phyloP scores from a whole-genome alignment of 768 basidiomycete genomes.

The Leccinum variicolor region DNA sequence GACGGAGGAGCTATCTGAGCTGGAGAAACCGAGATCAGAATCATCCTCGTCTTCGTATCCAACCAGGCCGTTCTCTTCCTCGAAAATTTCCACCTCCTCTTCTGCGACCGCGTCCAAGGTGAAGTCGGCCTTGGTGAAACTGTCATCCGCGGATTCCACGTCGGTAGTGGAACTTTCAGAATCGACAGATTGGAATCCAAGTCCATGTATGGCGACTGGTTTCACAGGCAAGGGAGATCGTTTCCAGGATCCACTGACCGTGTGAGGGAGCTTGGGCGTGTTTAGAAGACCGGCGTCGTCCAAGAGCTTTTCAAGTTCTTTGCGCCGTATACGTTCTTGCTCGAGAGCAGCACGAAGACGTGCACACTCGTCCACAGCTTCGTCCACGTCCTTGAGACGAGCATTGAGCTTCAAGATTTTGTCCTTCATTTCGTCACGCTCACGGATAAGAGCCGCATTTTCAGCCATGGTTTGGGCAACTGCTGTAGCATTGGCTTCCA shows the following conservation, averaged over 20 bases:
- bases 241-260: conserved; percentile 11
- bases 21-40: conserved; percentile 45
- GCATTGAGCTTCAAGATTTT: conserved; percentile 28
- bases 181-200: conserved; percentile 58
- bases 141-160: conserved; percentile 57
- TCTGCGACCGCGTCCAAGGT: conserved; percentile 57
- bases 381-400: conserved; percentile 30
- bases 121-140: conserved; percentile 39
- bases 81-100: conserved; percentile 40
- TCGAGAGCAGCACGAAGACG: conserved; percentile 31
- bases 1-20: conserved; percentile 48
- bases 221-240: conserved; percentile 20
- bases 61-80: conserved; percentile 54
- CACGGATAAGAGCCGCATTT: conserved; percentile 21
- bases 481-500: conserved; percentile 34
- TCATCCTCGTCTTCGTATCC: conserved; percentile 73
- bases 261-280: conserved; percentile 39
- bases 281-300: conserved; percentile 40
- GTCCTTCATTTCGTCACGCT: conserved; percentile 29
- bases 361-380: conserved; percentile 23
- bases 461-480: conserved; percentile 30
- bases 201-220: conserved; percentile 34
- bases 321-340: conserved; percentile 40
- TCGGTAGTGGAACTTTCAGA: conserved; percentile 65
- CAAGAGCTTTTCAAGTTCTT: conserved; percentile 53